Base-by-base conservation (phyloP, 345 rosid species). In the Aquilaria yunnanensis region DNA sequence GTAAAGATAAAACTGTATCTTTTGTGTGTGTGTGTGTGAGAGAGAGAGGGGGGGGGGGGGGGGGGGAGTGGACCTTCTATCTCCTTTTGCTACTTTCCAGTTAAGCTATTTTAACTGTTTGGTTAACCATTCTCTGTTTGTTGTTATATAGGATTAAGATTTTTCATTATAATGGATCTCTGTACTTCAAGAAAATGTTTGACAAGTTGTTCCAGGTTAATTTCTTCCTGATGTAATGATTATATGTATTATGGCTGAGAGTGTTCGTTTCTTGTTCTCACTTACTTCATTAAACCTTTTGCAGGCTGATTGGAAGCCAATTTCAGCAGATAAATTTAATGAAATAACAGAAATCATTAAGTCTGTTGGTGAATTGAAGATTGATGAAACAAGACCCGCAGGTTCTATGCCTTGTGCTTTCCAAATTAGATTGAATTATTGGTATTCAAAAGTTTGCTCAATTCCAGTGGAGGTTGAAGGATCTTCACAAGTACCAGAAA, bases 231-330 rank as follows among this genome's bases (percentile, higher is more conserved):
- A 29, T 12, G 13, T 34, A 23, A 7, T 33, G 12, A 16, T 51
- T 47, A 47, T 70, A 23, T 23, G 23, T 23, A 14, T 9, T 37
- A 37, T 37, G 8, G 43, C 43, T 37, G 5, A 37, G 0, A 37
- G 5, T n/a, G n/a, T n/a, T n/a, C n/a, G 8, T 8, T 37, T 34
- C 8, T 37, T 8, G 5, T 37, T 37, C 43, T 37, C 43, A 37
- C 43, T 37, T 8, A 37, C 5, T 5, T 37, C 43, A 37, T 1
- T 4, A 37, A 37, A 37, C 8, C 8, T 59, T 47, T 2, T 55
- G 50, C 73, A 93, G 98, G 97, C 75, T 65, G 97, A 94, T 33
- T 94, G 97, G 99, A 94, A 81, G 74, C 97, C 91, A 30, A 85
- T 78, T 67, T 88, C 92, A 49, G 80, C 91, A 0, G 89, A 90